Conservation (phyloP, 2,329 filamentous ascomycete species). For the Arthroderma uncinatum region DNA sequence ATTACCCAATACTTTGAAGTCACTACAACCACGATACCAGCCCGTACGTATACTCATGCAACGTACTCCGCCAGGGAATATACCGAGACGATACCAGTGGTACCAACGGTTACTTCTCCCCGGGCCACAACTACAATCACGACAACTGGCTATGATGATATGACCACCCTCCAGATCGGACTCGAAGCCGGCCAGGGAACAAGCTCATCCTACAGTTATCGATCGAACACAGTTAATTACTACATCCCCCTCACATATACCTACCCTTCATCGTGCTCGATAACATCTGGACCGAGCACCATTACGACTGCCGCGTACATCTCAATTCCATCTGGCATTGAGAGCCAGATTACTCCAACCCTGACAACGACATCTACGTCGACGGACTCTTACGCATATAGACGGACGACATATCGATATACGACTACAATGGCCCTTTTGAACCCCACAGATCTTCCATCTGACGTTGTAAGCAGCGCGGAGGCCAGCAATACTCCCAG, state of each 20-base stretch:
- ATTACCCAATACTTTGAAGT: not conserved
- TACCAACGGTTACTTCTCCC: not conserved
- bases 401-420: not conserved
- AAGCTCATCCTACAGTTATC: not conserved
- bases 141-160: not conserved
- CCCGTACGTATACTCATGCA: not conserved
- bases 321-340: not conserved
- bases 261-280: not conserved
- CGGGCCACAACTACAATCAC: not conserved
- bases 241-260: not conserved
- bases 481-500: not conserved
- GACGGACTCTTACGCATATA: not conserved
- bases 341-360: not conserved
- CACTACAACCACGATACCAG: not conserved
- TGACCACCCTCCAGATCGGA: not conserved
- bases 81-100: not conserved
- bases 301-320: not conserved
- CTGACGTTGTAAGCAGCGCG: not conserved
- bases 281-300: not conserved
- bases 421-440: not conserved
- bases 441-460: not conserved
- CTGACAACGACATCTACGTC: not conserved
- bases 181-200: not conserved
- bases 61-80: not conserved
- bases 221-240: not conserved